phyloP scores from a whole-genome alignment of 2,329 filamentous ascomycete genomes.

The Tolypocladium ovalisporum region DNA sequence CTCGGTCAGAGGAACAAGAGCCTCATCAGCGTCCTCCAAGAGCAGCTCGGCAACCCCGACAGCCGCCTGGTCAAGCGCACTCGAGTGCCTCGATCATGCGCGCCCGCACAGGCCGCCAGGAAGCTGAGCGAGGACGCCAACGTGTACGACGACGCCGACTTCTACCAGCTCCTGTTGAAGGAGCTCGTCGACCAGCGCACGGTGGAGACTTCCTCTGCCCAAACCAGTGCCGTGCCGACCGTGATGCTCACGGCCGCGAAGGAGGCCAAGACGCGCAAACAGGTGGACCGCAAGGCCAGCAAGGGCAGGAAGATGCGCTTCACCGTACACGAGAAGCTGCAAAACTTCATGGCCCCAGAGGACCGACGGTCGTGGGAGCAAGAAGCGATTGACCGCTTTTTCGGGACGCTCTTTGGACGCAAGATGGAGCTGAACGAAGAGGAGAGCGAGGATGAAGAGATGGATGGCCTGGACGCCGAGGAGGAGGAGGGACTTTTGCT shows the following conservation, averaged over 20 bases:
- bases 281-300: slow-evolving; percentile 86
- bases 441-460: slow-evolving; percentile 37
- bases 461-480: slow-evolving; percentile 38
- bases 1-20: slow-evolving; percentile 20
- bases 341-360: slow-evolving; percentile 96
- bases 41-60: slow-evolving; percentile 56
- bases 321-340: slow-evolving; percentile 90
- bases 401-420: slow-evolving; percentile 64
- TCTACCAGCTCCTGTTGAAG: slow-evolving; percentile 88
- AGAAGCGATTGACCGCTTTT: slow-evolving; percentile 66
- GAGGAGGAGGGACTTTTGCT: slow-evolving; percentile 43
- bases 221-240: slow-evolving; percentile 35
- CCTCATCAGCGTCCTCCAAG: slow-evolving; percentile 56
- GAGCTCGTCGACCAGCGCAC: slow-evolving; percentile 86
- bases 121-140: slow-evolving; percentile 45
- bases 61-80: slow-evolving; percentile 56
- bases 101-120: slow-evolving; percentile 53
- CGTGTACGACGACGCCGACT: slow-evolving; percentile 89
- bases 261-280: slow-evolving; percentile 70
- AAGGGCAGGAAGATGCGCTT: slow-evolving; percentile 92
- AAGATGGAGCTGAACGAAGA: slow-evolving; percentile 55
- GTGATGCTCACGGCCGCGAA: slow-evolving; percentile 58
- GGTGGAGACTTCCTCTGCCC: slow-evolving; percentile 47
- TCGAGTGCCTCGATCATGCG: slow-evolving; percentile 63
- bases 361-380: slow-evolving; percentile 72